Base-by-base conservation (phyloP, 2,329 filamentous ascomycete species). In the Colletotrichum higginsianum region DNA sequence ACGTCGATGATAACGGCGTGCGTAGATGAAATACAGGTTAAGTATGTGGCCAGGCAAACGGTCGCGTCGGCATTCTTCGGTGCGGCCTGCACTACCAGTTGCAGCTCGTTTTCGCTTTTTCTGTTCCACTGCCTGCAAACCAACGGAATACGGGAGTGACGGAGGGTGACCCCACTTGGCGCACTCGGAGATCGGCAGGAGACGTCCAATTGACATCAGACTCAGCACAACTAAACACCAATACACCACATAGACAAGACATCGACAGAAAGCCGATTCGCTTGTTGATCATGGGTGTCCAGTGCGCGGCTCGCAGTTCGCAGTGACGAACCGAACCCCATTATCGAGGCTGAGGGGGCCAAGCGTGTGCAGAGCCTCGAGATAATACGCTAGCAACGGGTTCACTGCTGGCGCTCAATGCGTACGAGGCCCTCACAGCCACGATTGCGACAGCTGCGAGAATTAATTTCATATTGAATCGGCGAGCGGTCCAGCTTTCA, bases 81-180 rank as follows among this genome's bases (percentile, higher is more conserved):
- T 50, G 57, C 57, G 68, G 57, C 40, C 30, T 44, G 47, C 46
- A 69, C 61, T 55, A 30, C 40, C 67, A 26, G 47, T 23, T 9
- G 44, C 53, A 47, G 50, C 50, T 58, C 46, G 30, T 23, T 58
- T 38, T 49, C 49, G 23, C 18, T 62, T 30, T 38, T 47, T 18
- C 47, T 16, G 15, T 58, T 2, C 26, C 52, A 46, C 68, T 62
- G 64, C 58, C 30, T 35, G 9, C 35, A 38, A 38, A 38, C 35
- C 64, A 57, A 40, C 52, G 65, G 68, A 60, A 63, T 49, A 63
- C 68, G 60, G 58, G 58, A 63, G 65, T 72, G 69, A 64, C 69
- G 69, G 60, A 72, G 38, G 46, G 26, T 26, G 13, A 50, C 47
- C 50, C 69, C 69, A 72, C 69, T 64, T 72, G 53, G 69, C 58